Evolutionary conservation across 73 alveolate genomes (phyloP).

Genomic region (Paramecium pentaurelia): DNA sequence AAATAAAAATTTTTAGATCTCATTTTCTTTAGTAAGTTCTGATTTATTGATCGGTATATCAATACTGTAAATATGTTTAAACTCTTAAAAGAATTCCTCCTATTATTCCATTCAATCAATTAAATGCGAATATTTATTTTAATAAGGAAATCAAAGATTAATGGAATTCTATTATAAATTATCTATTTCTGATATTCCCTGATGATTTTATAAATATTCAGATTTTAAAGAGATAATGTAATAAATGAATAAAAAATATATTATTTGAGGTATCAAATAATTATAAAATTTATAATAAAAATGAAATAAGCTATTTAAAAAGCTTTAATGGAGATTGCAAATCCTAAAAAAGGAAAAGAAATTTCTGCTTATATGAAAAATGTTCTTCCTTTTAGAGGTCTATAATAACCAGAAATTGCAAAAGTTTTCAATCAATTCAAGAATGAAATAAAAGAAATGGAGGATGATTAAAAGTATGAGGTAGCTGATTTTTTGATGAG

Average conservation of each 20-base stretch:
- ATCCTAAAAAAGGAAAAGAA: conserved; percentile 5
- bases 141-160: too few species aligned
- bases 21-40: not conserved
- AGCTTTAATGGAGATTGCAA: not conserved
- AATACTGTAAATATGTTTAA: not conserved
- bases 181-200: too few species aligned
- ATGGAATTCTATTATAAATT: too few species aligned
- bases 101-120: not conserved
- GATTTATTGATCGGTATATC: not conserved
- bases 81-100: not conserved
- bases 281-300: not conserved
- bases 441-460: not conserved
- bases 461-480: not conserved
- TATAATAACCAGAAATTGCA: not conserved
- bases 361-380: not conserved
- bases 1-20: not conserved
- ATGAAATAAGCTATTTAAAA: not conserved
- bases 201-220: too few species aligned
- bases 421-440: not conserved
- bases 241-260: not conserved
- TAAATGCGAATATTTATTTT: too few species aligned
- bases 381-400: conserved; percentile 21
- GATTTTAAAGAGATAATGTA: not conserved
- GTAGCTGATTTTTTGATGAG: not conserved
- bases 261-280: not conserved